These are phyloP conservation scores for Diophrys appendiculata DNA, from an alignment of 73 alveolate genomes.

Conservation along the genomic window DNA sequence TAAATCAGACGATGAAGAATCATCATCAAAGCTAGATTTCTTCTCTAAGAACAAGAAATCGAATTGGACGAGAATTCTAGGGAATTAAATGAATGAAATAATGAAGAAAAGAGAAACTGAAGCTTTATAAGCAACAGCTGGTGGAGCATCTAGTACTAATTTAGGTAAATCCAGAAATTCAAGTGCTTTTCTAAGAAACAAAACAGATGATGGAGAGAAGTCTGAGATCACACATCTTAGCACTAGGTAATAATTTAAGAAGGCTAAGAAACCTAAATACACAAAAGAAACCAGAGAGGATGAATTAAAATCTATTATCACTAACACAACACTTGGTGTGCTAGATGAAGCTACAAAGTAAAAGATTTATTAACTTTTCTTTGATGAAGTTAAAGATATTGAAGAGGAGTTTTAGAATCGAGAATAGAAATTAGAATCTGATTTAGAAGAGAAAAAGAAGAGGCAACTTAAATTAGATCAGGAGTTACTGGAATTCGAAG, in stretches of 20 bases:
- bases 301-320: background rate
- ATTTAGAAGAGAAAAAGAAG: constrained; percentile 47
- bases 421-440: background rate
- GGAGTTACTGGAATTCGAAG: constrained; percentile 59
- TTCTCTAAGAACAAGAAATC: background rate
- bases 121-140: background rate
- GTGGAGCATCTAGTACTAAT: too few species aligned
- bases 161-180: background rate
- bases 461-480: constrained; percentile 41
- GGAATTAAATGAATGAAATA: background rate
- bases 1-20: background rate
- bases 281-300: background rate
- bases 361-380: constrained; percentile 9
- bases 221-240: too few species aligned
- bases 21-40: background rate
- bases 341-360: background rate
- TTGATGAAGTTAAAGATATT: background rate
- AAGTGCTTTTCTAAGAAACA: background rate
- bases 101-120: background rate
- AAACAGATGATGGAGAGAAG: too few species aligned
- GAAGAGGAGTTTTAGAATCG: background rate
- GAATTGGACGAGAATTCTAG: constrained; percentile 9
- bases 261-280: background rate
- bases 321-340: background rate
- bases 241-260: too few species aligned